These are phyloP conservation scores for Malassezia japonica DNA, from an alignment of 1,284 basidiomycete genomes.

Conservation along the genomic window DNA sequence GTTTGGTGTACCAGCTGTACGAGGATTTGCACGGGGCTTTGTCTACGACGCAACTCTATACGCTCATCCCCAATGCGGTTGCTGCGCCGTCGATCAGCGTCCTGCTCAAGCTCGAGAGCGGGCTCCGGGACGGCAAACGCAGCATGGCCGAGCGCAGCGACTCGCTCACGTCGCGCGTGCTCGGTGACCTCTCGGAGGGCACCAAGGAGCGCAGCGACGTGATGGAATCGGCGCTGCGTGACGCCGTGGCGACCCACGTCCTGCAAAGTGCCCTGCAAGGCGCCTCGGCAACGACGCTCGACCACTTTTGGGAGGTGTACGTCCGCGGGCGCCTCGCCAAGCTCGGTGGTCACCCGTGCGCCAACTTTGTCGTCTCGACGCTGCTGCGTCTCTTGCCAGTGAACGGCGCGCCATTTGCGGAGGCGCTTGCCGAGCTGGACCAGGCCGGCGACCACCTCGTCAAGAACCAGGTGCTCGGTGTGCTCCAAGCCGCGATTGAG, in stretches of 20 bases:
- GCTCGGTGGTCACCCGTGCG: conserved; percentile 39
- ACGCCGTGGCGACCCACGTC: conserved; percentile 39
- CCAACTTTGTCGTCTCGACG: conserved; percentile 37
- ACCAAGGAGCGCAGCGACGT: conserved; percentile 20
- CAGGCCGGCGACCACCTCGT: conserved; percentile 13
- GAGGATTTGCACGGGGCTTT: conserved; percentile 13
- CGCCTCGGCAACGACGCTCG: conserved; percentile 12
- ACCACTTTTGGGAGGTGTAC: conserved; percentile 32
- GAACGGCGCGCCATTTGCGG: background rate
- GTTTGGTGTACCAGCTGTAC: conserved; percentile 6
- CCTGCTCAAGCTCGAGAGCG: conserved; percentile 25
- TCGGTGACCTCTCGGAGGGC: conserved; percentile 16
- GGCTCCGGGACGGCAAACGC: background rate
- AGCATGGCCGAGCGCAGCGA: conserved; percentile 12
- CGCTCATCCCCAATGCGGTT: conserved; percentile 25
- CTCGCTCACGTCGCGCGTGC: conserved; percentile 24
- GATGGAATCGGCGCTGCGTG: conserved; percentile 38
- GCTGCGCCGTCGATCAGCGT: conserved; percentile 36
- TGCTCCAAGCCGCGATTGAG: conserved; percentile 9
- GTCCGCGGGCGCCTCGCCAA: conserved; percentile 28
- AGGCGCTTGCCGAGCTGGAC: conserved; percentile 8
- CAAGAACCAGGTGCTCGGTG: conserved; percentile 9
- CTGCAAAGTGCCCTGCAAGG: conserved; percentile 24
- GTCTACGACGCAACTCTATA: conserved; percentile 11
- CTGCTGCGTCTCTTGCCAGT: conserved; percentile 18